Evolutionary conservation across 2,329 filamentous ascomycete species (phyloP), one percentile per base, ranked within the genome.

Genomic region (Ophiostoma sp.): DNA sequence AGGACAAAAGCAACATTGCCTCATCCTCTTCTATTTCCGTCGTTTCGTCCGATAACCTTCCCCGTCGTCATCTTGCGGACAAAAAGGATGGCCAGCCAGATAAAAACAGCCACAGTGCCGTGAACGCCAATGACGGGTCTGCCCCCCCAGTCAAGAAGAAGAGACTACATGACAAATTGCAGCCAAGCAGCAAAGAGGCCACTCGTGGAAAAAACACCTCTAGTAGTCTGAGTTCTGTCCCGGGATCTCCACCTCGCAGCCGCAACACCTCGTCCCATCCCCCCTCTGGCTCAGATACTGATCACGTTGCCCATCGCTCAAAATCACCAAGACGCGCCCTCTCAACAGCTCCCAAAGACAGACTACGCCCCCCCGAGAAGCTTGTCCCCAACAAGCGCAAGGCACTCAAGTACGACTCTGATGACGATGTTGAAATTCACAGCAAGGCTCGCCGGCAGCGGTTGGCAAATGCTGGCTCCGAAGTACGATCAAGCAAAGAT

Each of bases 141-240:
- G 73, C 75, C 72, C 74, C 78, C 69, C 77, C 79, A 69, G n/a
- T 17, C 2, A 87, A 84, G 76, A 86, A 83, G 78, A 88, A 86
- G 78, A 83, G 84, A 76, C 78, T 74, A 72, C 74, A 77, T 48
- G 83, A 82, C 67, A 78, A 78, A 70, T 80, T 68, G 4, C 69
- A 67, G 17, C 11, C 67, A 4, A 33, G 27, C n/a, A 68, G 27
- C 54, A 67, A 52, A 44, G 17, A 15, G 15, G 17, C 7, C 35
- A 17, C 72, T 3, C 68, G 81, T 69, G 78, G 72, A 69, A 86
- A 86, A 76, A 84, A 86, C 74, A 79, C 79, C 60, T 86, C 85
- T 2, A 87, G 84, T 75, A 85, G 84, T 39, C 79, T 86, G 74
- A 88, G 85, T 78, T 88, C 86, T 70, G 85, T 84, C 66, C 86